Evolutionary conservation across 768 basidiomycete species (phyloP).

Genomic region (Daedalea quercina): DNA sequence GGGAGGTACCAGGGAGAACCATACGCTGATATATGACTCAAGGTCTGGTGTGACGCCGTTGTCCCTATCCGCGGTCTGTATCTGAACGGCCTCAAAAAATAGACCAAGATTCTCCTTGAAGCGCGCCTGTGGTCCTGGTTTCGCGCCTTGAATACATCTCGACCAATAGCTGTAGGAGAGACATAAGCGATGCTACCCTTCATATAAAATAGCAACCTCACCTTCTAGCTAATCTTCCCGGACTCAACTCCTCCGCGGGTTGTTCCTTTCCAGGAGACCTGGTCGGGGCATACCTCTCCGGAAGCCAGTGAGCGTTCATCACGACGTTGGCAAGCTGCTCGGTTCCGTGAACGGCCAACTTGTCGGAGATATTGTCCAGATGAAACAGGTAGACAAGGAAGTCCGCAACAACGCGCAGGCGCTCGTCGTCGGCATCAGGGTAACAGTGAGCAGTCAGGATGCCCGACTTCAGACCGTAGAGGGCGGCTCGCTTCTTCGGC

Average conservation of each 20-base stretch:
- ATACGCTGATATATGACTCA: conserved; percentile 58
- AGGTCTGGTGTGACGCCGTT: conserved; percentile 56
- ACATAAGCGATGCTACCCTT: not conserved
- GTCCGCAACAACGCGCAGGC: conserved; percentile 64
- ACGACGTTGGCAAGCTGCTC: conserved; percentile 52
- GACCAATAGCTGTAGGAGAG: conserved; percentile 52
- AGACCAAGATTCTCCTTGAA: conserved; percentile 71
- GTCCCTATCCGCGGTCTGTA: conserved; percentile 62
- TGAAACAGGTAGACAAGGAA: conserved; percentile 73
- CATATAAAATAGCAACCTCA: conserved; percentile 17
- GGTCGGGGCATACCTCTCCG: conserved; percentile 42
- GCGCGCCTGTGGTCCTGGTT: conserved; percentile 56
- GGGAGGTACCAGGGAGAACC: not conserved
- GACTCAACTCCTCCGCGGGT: conserved; percentile 32
- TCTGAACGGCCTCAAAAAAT: conserved; percentile 70
- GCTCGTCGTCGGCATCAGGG: conserved; percentile 44
- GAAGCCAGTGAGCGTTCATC: conserved; percentile 63
- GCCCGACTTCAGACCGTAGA: conserved; percentile 61
- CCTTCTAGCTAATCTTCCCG: conserved; percentile 67
- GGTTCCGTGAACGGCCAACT: conserved; percentile 62
- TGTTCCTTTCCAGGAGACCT: conserved; percentile 5
- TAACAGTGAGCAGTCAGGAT: conserved; percentile 61
- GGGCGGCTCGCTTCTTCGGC: conserved; percentile 42
- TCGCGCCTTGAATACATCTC: conserved; percentile 53
- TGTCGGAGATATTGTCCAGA: conserved; percentile 70